Conservation (phyloP, 306 rosid species). For the Prunus mume region DNA sequence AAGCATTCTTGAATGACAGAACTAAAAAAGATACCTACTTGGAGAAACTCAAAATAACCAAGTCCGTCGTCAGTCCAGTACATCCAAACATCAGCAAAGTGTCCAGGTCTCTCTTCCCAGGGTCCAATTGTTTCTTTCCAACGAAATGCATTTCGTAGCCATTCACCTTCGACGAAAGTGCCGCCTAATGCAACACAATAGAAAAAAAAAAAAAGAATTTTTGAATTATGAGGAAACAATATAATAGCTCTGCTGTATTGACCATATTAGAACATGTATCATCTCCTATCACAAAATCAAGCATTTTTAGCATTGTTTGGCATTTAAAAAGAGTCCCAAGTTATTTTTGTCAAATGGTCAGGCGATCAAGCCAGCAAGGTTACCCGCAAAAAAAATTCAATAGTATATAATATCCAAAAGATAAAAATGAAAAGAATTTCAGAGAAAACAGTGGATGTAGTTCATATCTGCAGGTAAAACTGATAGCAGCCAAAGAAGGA, state of each 20-base stretch:
- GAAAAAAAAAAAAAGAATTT: not conserved
- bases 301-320: not conserved
- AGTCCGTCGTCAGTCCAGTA: constrained; percentile 99
- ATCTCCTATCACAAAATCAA: not conserved
- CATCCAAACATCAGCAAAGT: constrained; percentile 96
- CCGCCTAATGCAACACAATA: constrained; percentile 53
- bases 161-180: constrained; percentile 91
- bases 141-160: constrained; percentile 95
- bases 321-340: not conserved
- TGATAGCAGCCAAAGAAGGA: too few species aligned
- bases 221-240: not conserved
- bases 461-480: too few species aligned
- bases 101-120: constrained; percentile 98
- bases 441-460: too few species aligned
- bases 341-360: not conserved
- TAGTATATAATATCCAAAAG: not conserved
- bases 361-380: not conserved
- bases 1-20: not conserved
- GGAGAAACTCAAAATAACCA: constrained; percentile 93
- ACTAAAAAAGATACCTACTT: constrained; percentile 42
- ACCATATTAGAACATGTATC: not conserved
- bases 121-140: constrained; percentile 88
- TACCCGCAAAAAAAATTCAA: too few species aligned
- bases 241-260: not conserved
- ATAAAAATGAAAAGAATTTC: not conserved